These are phyloP conservation scores for Fusarium chuoi DNA, from an alignment of 2,329 filamentous ascomycete genomes.

Conservation along the genomic window DNA sequence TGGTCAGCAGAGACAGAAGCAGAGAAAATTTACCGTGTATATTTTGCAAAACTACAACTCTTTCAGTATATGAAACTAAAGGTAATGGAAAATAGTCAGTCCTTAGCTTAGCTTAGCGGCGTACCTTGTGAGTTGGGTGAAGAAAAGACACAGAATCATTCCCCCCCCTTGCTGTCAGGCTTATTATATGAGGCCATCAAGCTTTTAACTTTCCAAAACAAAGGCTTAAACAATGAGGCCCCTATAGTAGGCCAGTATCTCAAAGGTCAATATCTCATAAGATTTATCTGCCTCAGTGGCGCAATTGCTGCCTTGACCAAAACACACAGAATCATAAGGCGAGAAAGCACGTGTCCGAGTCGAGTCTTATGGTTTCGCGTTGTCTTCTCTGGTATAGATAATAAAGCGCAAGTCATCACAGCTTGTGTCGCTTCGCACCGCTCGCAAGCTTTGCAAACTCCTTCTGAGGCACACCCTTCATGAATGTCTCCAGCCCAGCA, in stretches of 20 bases:
- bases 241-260: too few species aligned
- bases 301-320: too few species aligned
- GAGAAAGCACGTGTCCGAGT: neutral
- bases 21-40: neutral
- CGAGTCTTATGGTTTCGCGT: neutral
- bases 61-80: too few species aligned
- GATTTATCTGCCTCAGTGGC: too few species aligned
- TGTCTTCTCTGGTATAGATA: neutral
- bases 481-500: conserved; percentile 82
- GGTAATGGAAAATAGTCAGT: neutral
- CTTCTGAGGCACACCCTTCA: conserved; percentile 82
- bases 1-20: neutral
- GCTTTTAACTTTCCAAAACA: too few species aligned
- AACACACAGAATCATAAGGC: neutral
- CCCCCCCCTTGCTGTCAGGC: too few species aligned
- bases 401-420: conserved; percentile 59
- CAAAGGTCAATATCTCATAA: too few species aligned
- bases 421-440: conserved; percentile 94
- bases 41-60: neutral
- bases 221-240: too few species aligned
- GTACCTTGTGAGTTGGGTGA: neutral
- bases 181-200: too few species aligned
- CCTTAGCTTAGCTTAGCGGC: neutral
- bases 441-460: conserved; percentile 88
- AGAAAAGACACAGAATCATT: neutral